Base-by-base conservation (phyloP, 2,329 filamentous ascomycete species). In the Cytospora chrysosperma region DNA sequence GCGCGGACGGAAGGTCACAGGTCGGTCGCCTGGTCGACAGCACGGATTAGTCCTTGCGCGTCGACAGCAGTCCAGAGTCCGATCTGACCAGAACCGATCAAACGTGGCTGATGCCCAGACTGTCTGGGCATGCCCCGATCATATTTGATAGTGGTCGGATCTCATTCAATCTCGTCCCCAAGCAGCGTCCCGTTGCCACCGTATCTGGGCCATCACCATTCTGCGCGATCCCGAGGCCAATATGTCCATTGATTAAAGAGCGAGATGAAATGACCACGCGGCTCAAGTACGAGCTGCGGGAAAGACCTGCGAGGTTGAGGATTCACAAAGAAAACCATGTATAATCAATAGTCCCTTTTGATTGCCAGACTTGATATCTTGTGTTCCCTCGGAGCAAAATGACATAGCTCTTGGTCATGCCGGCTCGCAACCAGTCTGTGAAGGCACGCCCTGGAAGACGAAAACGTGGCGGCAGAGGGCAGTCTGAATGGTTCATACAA, bases 401-500 rank as follows among this genome's bases (percentile, higher is more conserved):
- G 59, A 26, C 59, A 24, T 53, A 47, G 43, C 49, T 40, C 54
- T 58, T 58, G 59, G 56, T 62, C 50, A 57, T 37, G 24, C 24
- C 56, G 49, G 37, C 49, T 32, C 55, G 40, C 59, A 34, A 17
- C 24, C 10, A 32, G 17, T 4, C 8, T n/a, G 50, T 26, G 37
- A 40, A 15, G 19, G 19, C 4, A 8, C 15, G 15, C 37, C 34
- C 15, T 40, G 37, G 37, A 27, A 26, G 49, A 59, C 43, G 15
- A 27, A n/a, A 47, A n/a, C 9, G 17, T 21, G 54, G 34, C 24
- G 32, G 40, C 24, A 27, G 50, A 24, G 5, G 37, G 24, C 37
- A 27, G 27, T 7, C 32, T 13, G 49, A 50, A 56, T 37, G 21
- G 24, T 34, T n/a, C 32, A 21, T 40, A 37, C 40, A 51, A 52